These are phyloP conservation scores for Lasiodiplodia hormozganensis DNA, from an alignment of 2,329 filamentous ascomycete genomes.

Conservation along the genomic window DNA sequence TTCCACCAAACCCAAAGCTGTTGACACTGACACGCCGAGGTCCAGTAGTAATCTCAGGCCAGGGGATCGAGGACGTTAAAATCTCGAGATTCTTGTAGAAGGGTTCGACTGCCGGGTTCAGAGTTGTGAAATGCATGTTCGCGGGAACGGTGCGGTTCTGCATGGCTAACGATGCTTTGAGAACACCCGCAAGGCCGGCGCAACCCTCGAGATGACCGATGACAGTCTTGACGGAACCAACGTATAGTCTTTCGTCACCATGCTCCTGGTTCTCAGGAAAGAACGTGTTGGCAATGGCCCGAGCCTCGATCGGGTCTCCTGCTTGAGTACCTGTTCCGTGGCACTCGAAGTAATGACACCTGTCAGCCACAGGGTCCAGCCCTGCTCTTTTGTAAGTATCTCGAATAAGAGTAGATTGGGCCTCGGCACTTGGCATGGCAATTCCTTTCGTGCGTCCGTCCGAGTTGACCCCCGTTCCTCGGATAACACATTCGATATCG, in stretches of 20 bases:
- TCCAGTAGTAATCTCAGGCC: conserved; percentile 31
- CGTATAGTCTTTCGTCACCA: conserved; percentile 23
- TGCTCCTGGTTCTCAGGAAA: background rate
- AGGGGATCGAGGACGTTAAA: conserved; percentile 7
- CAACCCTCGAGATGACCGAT: conserved; percentile 52
- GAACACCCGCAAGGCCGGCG: conserved; percentile 46
- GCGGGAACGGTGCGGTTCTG: conserved; percentile 44
- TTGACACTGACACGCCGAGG: conserved; percentile 35
- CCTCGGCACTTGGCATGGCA: conserved; percentile 14
- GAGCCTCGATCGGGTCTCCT: conserved; percentile 33
- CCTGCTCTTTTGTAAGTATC: conserved; percentile 43
- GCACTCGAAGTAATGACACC: conserved; percentile 43
- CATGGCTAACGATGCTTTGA: conserved; percentile 49
- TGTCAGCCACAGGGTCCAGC: conserved; percentile 37
- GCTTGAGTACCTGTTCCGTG: conserved; percentile 38
- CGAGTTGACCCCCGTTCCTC: conserved; percentile 39
- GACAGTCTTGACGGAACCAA: conserved; percentile 45
- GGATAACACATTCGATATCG: conserved; percentile 46
- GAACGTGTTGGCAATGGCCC: conserved; percentile 25
- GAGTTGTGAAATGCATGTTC: conserved; percentile 43
- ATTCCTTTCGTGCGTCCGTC: conserved; percentile 47
- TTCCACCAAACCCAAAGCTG: conserved; percentile 38
- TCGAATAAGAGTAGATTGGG: conserved; percentile 45
- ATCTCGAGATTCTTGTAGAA: conserved; percentile 30
- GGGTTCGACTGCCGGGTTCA: conserved; percentile 41